Evolutionary conservation across 192 early-diverging fungal species (phyloP).

Genomic region (Backusella westeae): DNA sequence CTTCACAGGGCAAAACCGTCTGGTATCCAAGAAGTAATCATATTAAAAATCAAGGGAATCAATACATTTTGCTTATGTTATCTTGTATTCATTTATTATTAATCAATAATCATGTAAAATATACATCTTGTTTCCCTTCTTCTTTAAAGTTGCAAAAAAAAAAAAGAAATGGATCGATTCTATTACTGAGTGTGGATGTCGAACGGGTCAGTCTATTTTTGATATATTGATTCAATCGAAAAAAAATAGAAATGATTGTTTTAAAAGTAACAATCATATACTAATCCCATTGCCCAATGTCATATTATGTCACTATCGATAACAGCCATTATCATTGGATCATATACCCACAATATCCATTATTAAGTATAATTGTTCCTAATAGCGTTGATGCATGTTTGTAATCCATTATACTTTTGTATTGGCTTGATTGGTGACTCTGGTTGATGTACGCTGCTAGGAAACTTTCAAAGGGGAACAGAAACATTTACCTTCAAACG

Average conservation of each 20-base stretch:
- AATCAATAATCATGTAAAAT: background rate
- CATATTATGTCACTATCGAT: background rate
- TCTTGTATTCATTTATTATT: background rate
- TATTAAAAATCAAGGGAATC: background rate
- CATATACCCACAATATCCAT: too few species aligned
- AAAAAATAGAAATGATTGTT: background rate
- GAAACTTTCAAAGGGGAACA: too few species aligned
- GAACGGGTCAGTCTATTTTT: too few species aligned
- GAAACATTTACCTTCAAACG: too few species aligned
- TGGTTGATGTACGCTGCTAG: too few species aligned
- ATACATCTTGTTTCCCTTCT: background rate
- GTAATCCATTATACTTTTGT: too few species aligned
- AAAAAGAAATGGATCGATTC: too few species aligned
- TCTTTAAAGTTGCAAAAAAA: background rate
- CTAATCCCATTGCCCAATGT: background rate
- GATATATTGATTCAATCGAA: background rate
- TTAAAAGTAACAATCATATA: background rate
- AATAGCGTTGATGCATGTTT: too few species aligned
- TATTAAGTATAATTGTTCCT: too few species aligned
- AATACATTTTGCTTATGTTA: background rate
- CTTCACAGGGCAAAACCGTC: background rate
- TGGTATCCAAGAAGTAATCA: background rate
- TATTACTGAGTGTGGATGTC: background rate
- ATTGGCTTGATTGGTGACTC: too few species aligned
- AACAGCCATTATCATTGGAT: too few species aligned